Evolutionary conservation across 495 filamentous ascomycete genomes (phyloP), one percentile per base, ranked within the genome.

Genomic region (Penicillium bovifimosum): DNA sequence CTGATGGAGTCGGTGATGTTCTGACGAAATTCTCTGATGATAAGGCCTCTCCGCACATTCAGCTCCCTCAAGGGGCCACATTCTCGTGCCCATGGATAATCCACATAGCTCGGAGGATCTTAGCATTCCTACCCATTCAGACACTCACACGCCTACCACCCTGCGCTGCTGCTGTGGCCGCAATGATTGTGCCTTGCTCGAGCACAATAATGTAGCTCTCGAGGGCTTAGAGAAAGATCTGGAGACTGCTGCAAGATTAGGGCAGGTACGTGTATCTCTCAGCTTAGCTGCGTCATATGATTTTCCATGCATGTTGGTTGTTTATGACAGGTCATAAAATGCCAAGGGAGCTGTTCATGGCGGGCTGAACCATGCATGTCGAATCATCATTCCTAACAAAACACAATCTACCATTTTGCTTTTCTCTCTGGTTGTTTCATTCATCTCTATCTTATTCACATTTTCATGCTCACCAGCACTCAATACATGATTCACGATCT

Each of bases 141-240:
- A 51, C 27, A 50, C 61, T 16, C 54, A 51, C 27, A 50, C 61
- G 18, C 54, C 65, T 26, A 52, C 64, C 41, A 54, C 64, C 20
- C 65, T 76, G 49, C 65, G 66, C 53, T 97, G 92, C 71, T 97
- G 92, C 69, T 97, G 92, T 74, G 91, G 90, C 35, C 82, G 80
- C 36, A 65, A 76, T 39, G 85, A 89, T 54, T 97, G 92, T 63
- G 82, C 85, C 55, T 88, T 86, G 65, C 77, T 92, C 49, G 82
- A 80, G 67, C 81, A 90, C 61, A 95, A 88, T 66, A 81, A 85
- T 68, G 74, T 76, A n/a, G 82, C 89, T 35, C 76, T 96, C 17
- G 80, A 86, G 60, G 85, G 83, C 46, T 73, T 96, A 54, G 91
- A 98, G 70, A 84, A 84, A 57, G 88, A 96, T 71, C 86, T 96